phyloP scores from a whole-genome alignment of 345 rosid genomes.

The Eucalyptus tenuipes region DNA sequence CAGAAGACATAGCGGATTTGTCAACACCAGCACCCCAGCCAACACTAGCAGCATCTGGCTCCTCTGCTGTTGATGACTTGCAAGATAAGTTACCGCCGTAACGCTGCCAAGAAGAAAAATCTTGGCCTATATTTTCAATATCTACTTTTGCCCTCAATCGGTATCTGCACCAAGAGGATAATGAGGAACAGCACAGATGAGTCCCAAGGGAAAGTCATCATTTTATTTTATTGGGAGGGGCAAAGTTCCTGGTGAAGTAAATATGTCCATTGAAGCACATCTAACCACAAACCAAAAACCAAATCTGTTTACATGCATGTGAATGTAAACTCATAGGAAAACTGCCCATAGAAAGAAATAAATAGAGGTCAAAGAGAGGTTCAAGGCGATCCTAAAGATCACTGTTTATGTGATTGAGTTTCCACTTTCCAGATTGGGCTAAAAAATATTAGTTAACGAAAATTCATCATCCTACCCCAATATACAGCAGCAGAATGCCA shows the following conservation, averaged over 20 bases:
- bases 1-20: constrained; percentile 37
- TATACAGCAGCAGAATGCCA: background rate
- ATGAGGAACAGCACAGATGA: background rate
- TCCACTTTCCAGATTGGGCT: background rate
- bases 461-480: background rate
- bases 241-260: background rate
- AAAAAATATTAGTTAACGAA: background rate
- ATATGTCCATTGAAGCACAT: background rate
- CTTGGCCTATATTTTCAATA: constrained; percentile 56
- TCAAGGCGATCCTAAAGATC: background rate
- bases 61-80: constrained; percentile 20
- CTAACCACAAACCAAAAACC: background rate
- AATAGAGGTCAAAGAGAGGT: background rate
- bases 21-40: constrained; percentile 64
- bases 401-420: background rate
- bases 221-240: background rate
- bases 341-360: background rate
- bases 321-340: background rate
- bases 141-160: constrained; percentile 86
- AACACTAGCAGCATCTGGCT: constrained; percentile 53
- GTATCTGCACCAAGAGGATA: constrained; percentile 32
- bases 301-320: background rate
- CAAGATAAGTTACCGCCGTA: constrained; percentile 36
- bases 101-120: constrained; percentile 80
- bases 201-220: background rate